Conservation (phyloP, 345 rosid species). For the Hypericum perforatum region DNA sequence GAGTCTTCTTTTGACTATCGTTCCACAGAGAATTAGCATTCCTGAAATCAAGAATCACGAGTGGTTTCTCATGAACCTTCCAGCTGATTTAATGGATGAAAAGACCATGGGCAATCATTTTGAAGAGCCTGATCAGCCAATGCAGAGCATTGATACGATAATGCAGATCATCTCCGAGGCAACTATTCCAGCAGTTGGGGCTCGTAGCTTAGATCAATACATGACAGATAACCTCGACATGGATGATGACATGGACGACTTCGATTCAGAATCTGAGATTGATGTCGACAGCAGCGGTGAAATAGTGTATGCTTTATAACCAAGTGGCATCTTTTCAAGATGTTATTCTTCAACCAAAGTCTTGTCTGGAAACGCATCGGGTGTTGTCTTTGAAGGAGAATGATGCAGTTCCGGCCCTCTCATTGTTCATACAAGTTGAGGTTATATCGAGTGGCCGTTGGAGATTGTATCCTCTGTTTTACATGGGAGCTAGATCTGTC, state of each 20-base stretch:
- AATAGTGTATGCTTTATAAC: slow-evolving; percentile 19
- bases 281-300: slow-evolving; percentile 29
- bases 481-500: no score
- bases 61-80: slow-evolving; percentile 25
- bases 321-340: background rate
- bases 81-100: slow-evolving; percentile 23
- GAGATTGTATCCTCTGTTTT: no score
- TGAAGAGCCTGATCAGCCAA: slow-evolving; percentile 26
- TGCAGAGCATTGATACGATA: slow-evolving; percentile 19
- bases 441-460: no score
- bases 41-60: slow-evolving; percentile 23
- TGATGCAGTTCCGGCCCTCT: no score
- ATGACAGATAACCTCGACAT: slow-evolving; percentile 23
- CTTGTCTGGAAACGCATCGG: background rate
- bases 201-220: slow-evolving; percentile 8
- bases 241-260: slow-evolving; percentile 26
- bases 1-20: background rate
- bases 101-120: slow-evolving; percentile 23
- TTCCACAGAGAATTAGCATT: slow-evolving; percentile 19
- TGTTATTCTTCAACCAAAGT: background rate
- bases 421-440: no score
- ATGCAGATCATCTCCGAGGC: slow-evolving; percentile 30
- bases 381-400: no score
- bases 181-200: slow-evolving; percentile 23
- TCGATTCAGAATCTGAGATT: slow-evolving; percentile 28